phyloP scores from a whole-genome alignment of 805 yeast species.

The Yamadazyma akitaensis region DNA sequence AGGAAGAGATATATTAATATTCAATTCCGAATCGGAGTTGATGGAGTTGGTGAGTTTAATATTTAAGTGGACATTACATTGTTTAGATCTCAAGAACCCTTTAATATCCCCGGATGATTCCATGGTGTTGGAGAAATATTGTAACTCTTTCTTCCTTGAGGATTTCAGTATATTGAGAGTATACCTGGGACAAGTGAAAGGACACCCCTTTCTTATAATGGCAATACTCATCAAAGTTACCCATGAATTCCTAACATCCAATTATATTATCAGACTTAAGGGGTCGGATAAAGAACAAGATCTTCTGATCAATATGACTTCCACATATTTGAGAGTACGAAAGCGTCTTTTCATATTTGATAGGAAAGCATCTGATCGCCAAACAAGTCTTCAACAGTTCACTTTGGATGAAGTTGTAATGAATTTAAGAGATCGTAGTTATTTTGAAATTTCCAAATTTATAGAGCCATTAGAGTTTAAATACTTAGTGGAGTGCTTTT shows the following conservation, averaged over 20 bases:
- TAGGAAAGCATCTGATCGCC: conserved; percentile 1
- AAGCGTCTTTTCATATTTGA: conserved; percentile 9
- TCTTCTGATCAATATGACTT: conserved; percentile 5
- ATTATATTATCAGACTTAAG: conserved; percentile 6
- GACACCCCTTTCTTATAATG: conserved; percentile 17
- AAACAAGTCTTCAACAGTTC: conserved; percentile 3
- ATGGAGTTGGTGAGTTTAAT: conserved; percentile 5
- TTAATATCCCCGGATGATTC: conserved; percentile 1
- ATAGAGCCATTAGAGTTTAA: conserved; percentile 11
- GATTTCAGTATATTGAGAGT: conserved; percentile 22
- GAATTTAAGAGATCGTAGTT: conserved; percentile 9
- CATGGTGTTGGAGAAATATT: conserved; percentile 8
- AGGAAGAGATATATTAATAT: conserved; percentile 7
- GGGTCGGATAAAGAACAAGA: conserved; percentile 1
- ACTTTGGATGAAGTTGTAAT: conserved; percentile 9
- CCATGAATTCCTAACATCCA: conserved; percentile 14
- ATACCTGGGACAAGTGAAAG: conserved; percentile 19
- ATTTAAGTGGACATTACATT: conserved; percentile 1
- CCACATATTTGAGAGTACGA: conserved; percentile 8
- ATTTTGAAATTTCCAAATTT: conserved; percentile 9
- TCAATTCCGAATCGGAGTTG: conserved; percentile 2
- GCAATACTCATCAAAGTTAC: conserved; percentile 18
- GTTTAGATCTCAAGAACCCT: conserved; percentile 9
- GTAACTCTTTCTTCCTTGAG: conserved; percentile 12
- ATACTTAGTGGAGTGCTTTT: conserved; percentile 10